Percentiles rank a stretch among this genome's conserved stretches.
Evolutionary conservation across 2,329 filamentous ascomycete species (phyloP).

Genomic region (Colletotrichum caudatum): DNA sequence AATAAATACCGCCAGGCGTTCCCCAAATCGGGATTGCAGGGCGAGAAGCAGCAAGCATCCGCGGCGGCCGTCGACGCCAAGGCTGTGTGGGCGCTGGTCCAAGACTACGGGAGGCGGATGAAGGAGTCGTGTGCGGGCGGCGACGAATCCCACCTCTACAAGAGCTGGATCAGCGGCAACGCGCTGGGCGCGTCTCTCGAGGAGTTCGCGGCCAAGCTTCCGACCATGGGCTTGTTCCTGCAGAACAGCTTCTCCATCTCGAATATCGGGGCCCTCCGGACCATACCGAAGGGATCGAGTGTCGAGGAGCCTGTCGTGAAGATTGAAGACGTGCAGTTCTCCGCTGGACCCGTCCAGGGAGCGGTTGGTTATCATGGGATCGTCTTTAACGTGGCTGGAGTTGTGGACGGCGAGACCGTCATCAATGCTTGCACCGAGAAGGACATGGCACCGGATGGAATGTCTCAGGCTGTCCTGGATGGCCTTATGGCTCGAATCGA

Average conservation of each 20-base stretch:
- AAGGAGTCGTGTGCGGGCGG: constrained; percentile 18
- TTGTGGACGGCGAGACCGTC: constrained; percentile 29
- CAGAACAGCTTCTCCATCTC: constrained; percentile 38
- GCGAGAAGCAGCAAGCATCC: background rate
- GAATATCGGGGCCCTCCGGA: constrained; percentile 38
- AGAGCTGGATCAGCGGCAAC: constrained; percentile 40
- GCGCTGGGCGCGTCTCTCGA: constrained; percentile 45
- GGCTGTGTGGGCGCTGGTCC: constrained; percentile 23
- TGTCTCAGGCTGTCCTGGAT: constrained; percentile 22
- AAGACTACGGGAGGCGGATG: constrained; percentile 27
- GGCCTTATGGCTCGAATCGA: constrained; percentile 31
- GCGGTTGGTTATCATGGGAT: constrained; percentile 35
- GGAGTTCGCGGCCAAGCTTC: constrained; percentile 36
- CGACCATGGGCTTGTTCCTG: constrained; percentile 21
- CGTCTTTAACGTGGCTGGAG: constrained; percentile 36
- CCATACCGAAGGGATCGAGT: background rate
- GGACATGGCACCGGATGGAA: constrained; percentile 31
- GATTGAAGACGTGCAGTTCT: constrained; percentile 42
- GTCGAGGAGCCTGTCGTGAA: constrained; percentile 14
- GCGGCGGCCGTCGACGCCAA: background rate
- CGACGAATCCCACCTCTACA: constrained; percentile 25
- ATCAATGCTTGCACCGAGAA: constrained; percentile 39
- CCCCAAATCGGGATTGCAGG: background rate
- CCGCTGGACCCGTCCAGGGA: constrained; percentile 25
- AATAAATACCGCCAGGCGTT: constrained; percentile 28